A percentile compares a stretch with the other conserved stretches of the same genome.
Evolutionary conservation across 495 filamentous ascomycete species (phyloP).

Genomic region (Aspergillus carlsbadensis): DNA sequence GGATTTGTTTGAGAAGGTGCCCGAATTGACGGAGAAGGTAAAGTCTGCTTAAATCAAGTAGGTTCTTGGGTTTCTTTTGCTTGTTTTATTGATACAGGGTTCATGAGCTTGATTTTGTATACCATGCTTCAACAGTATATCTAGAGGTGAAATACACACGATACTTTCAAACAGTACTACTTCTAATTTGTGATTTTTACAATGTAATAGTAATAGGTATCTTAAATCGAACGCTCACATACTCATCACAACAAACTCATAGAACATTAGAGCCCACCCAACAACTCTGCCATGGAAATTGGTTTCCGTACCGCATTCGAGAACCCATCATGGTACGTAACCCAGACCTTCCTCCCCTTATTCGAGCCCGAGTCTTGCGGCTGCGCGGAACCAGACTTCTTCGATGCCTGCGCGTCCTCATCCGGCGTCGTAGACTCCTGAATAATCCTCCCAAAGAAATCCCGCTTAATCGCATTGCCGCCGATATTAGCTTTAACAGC

Average conservation of each 20-base stretch:
- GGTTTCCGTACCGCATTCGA: constrained; percentile 96
- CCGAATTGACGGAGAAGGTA: constrained; percentile 94
- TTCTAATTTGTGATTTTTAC: no score
- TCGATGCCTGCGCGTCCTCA: not conserved
- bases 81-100: no score
- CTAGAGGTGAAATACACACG: no score
- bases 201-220: no score
- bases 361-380: constrained; percentile 33
- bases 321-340: constrained; percentile 93
- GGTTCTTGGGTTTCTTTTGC: no score
- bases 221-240: not conserved
- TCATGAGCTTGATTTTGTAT: no score
- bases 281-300: constrained; percentile 79
- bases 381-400: constrained; percentile 18
- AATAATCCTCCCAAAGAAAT: constrained; percentile 86
- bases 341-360: constrained; percentile 71
- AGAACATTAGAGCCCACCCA: constrained; percentile 45
- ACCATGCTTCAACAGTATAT: no score
- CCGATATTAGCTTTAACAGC: constrained; percentile 17
- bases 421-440: constrained; percentile 39
- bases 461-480: constrained; percentile 58
- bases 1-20: constrained; percentile 92
- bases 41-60: constrained; percentile 51
- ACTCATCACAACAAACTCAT: constrained; percentile 2
- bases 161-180: no score